phyloP scores from a whole-genome alignment of 2,329 filamentous ascomycete species.

The Emmonsiellopsis sp. region DNA sequence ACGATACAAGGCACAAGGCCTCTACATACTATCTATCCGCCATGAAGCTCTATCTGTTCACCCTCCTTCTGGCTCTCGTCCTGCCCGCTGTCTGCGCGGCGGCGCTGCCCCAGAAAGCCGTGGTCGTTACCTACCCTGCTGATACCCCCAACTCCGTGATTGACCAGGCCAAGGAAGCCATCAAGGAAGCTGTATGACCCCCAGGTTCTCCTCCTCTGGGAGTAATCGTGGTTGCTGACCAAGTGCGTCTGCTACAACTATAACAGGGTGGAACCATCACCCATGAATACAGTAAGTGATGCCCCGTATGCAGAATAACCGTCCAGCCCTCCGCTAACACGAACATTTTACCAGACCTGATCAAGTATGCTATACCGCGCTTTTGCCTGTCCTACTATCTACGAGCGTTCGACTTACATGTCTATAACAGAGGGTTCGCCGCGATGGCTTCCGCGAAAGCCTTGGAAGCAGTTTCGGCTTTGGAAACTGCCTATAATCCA shows the following conservation, averaged over 20 bases:
- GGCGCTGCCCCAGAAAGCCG: slow-evolving; percentile 51
- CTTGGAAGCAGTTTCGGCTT: slow-evolving; percentile 57
- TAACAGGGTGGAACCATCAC: slow-evolving; percentile 61
- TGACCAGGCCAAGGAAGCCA: slow-evolving; percentile 60
- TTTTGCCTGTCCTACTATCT: slow-evolving; percentile 1
- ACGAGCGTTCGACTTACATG: slow-evolving; percentile 19
- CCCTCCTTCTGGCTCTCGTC: slow-evolving; percentile 49
- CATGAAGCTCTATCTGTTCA: slow-evolving; percentile 58
- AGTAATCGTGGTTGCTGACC: neutral
- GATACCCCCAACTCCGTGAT: slow-evolving; percentile 60
- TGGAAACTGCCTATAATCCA: slow-evolving; percentile 53
- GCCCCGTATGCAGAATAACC: neutral
- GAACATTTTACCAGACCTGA: slow-evolving; percentile 22
- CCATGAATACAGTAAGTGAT: slow-evolving; percentile 63
- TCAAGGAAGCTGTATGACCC: slow-evolving; percentile 51
- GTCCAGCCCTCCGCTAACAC: slow-evolving; percentile 11
- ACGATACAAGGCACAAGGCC: neutral
- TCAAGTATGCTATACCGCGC: slow-evolving; percentile 28
- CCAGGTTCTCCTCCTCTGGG: neutral
- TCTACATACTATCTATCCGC: neutral
- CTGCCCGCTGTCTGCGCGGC: slow-evolving; percentile 55
- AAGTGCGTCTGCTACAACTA: neutral
- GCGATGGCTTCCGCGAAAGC: slow-evolving; percentile 62
- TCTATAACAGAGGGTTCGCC: slow-evolving; percentile 58
- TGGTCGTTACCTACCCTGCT: slow-evolving; percentile 70